These are phyloP conservation scores for Salix viminalis DNA, from an alignment of 345 rosid species.

Conservation along the genomic window DNA sequence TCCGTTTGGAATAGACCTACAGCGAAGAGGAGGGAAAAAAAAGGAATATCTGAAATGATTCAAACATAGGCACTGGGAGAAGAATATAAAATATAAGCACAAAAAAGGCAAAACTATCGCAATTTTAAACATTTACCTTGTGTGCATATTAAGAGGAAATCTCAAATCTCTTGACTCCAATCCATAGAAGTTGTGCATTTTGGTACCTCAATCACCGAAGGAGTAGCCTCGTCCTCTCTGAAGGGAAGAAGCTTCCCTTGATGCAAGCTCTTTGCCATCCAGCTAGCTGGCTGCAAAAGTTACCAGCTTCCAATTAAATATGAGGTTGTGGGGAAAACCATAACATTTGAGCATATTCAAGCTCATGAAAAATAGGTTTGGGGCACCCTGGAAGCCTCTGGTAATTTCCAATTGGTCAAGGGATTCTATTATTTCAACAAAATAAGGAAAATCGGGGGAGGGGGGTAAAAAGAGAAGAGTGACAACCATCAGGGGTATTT, in stretches of 20 bases:
- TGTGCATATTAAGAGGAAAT: not conserved
- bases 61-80: not conserved
- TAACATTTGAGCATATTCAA: not conserved
- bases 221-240: slow-evolving; percentile 8
- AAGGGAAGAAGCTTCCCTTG: slow-evolving; percentile 36
- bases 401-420: not conserved
- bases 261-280: slow-evolving; percentile 51
- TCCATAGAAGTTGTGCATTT: slow-evolving; percentile 10
- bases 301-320: not conserved
- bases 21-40: too few relatives aligned
- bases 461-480: not conserved
- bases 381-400: not conserved
- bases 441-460: not conserved
- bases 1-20: too few relatives aligned
- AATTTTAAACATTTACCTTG: slow-evolving; percentile 3
- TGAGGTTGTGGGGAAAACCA: not conserved
- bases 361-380: not conserved
- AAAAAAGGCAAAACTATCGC: not conserved
- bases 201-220: not conserved
- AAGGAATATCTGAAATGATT: not conserved
- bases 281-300: slow-evolving; percentile 37
- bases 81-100: not conserved
- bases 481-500: slow-evolving; percentile 52
- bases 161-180: slow-evolving; percentile 48
- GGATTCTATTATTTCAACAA: not conserved